These are phyloP conservation scores for Monosporascus sp. DNA, from an alignment of 2,329 filamentous ascomycete species.

Conservation along the genomic window DNA sequence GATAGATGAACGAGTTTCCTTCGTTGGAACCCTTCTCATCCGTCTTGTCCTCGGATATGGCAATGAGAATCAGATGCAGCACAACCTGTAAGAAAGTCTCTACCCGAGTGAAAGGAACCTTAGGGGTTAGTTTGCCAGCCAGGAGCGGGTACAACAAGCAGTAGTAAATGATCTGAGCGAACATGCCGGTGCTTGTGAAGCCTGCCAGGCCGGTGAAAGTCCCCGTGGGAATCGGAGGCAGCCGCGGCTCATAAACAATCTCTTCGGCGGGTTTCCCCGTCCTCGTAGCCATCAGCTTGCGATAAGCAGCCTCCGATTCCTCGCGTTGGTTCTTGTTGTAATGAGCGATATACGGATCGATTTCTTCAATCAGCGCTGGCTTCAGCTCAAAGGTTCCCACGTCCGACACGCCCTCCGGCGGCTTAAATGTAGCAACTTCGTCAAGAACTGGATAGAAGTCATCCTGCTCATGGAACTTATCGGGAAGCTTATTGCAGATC, in stretches of 20 bases:
- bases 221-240: constrained; percentile 70
- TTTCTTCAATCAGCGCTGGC: constrained; percentile 74
- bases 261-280: constrained; percentile 75
- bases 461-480: constrained; percentile 84
- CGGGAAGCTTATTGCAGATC: constrained; percentile 76
- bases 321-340: constrained; percentile 97
- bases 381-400: constrained; percentile 92
- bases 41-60: constrained; percentile 73
- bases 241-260: constrained; percentile 84
- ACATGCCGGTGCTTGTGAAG: constrained; percentile 80
- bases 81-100: constrained; percentile 92
- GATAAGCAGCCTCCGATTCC: constrained; percentile 87
- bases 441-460: constrained; percentile 80
- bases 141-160: constrained; percentile 76
- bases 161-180: constrained; percentile 86
- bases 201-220: constrained; percentile 70
- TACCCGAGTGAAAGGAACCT: constrained; percentile 73
- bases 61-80: constrained; percentile 79
- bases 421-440: constrained; percentile 82
- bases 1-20: constrained; percentile 64
- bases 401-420: constrained; percentile 87
- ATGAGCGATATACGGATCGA: constrained; percentile 94
- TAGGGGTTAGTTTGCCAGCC: constrained; percentile 62
- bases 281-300: constrained; percentile 79
- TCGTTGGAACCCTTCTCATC: constrained; percentile 46